phyloP scores from a whole-genome alignment of 2,329 filamentous ascomycete genomes.

The Juglanconis sp. region DNA sequence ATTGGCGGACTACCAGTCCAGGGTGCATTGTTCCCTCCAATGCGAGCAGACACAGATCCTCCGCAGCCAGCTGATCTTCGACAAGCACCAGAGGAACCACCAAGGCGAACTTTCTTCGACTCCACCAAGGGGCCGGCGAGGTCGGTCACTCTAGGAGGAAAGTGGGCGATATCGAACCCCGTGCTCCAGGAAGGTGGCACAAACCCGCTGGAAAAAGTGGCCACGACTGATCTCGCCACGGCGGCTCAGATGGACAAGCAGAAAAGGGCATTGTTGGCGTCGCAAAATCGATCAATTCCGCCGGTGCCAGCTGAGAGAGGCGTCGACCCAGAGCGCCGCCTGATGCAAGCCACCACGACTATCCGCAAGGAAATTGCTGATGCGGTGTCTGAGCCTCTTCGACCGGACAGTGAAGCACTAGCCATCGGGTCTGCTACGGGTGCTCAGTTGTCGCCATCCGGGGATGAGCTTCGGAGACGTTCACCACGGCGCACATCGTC shows the following conservation, averaged over 20 bases:
- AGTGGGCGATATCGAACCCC: constrained; percentile 48
- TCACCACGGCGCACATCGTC: constrained; percentile 42
- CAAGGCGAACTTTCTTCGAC: constrained; percentile 3
- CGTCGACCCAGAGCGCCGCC: constrained; percentile 27
- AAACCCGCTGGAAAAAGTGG: constrained; percentile 42
- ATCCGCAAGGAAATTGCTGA: constrained; percentile 38
- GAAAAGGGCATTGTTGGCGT: constrained; percentile 31
- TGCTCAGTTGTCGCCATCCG: constrained; percentile 48
- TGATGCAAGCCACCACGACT: constrained; percentile 32
- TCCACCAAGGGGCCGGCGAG: constrained; percentile 2
- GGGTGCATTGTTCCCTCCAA: constrained; percentile 40
- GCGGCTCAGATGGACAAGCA: constrained; percentile 46
- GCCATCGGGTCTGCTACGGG: constrained; percentile 41
- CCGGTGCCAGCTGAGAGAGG: neutral
- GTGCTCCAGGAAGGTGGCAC: constrained; percentile 38
- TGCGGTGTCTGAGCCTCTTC: constrained; percentile 17
- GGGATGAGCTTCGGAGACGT: constrained; percentile 48
- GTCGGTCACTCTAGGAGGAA: constrained; percentile 30
- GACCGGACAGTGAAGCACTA: constrained; percentile 22
- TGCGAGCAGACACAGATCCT: constrained; percentile 29
- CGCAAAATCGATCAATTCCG: neutral
- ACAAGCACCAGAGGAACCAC: constrained; percentile 3
- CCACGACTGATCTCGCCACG: constrained; percentile 48
- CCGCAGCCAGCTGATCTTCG: constrained; percentile 3
- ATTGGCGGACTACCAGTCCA: constrained; percentile 38